phyloP scores from a whole-genome alignment of 176 grass and related monocot genomes.

The Carex littledalei region DNA sequence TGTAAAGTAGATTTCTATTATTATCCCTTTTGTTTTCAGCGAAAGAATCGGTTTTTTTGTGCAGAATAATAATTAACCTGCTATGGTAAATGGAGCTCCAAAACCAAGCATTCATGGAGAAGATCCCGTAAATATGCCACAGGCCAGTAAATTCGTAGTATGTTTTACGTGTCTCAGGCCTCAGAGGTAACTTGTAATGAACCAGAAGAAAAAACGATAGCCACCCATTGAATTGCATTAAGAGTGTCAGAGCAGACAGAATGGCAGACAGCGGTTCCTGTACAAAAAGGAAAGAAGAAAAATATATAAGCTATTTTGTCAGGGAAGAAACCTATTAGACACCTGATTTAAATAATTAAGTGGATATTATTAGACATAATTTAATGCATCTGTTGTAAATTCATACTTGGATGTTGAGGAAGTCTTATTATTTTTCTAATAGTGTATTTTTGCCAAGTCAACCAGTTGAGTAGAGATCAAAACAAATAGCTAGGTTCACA shows the following conservation, averaged over 20 bases:
- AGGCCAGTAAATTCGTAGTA: conserved; percentile 87
- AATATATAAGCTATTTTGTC: background rate
- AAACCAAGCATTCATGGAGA: conserved; percentile 93
- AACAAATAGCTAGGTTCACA: background rate
- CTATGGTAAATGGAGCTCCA: conserved; percentile 96
- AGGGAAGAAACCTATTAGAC: background rate
- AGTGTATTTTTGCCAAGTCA: background rate
- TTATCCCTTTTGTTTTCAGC: background rate
- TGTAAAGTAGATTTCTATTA: background rate
- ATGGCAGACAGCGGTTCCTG: conserved; percentile 80
- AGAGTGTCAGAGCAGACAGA: conserved; percentile 72
- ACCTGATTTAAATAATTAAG: background rate
- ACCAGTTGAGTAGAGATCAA: background rate
- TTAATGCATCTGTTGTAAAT: background rate
- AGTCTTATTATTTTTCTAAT: background rate
- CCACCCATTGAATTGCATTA: conserved; percentile 87
- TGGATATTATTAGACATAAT: background rate
- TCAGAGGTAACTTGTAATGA: conserved; percentile 72
- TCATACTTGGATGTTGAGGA: background rate
- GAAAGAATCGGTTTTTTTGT: background rate
- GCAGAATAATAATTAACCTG: conserved; percentile 30
- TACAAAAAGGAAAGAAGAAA: background rate
- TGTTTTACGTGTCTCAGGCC: conserved; percentile 50
- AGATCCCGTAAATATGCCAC: conserved; percentile 76
- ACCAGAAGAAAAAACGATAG: conserved; percentile 80